Base-by-base conservation (phyloP, 2,329 filamentous ascomycete species). In the Lachnellula suecica region DNA sequence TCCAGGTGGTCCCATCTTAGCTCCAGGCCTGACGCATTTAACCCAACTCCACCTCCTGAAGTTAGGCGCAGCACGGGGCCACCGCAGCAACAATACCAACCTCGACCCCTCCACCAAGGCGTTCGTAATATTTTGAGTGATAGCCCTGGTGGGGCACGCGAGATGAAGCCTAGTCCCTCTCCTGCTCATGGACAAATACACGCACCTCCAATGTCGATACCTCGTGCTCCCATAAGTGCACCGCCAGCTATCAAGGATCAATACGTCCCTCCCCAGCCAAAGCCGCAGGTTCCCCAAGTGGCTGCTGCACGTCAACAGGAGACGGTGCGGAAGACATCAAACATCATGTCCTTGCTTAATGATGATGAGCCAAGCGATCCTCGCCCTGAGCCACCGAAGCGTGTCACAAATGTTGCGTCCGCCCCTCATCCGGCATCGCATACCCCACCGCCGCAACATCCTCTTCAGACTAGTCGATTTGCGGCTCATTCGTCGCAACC, bases 301-400 rank as follows among this genome's bases (percentile, higher is more conserved):
- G 68, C 74, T 35, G 65, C 77, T 37, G 59, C 69, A 6, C 65
- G 72, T 11, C 68, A 71, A 23, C 73, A 72, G 34, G 67, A 74
- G 2, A 66, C 70, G 2, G 78, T 81, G 58, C 74, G 78, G n/a
- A 85, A 85, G 70, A 83, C 77, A 7, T 84, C 82, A 13, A 85
- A 73, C 57, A 76, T 87, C 55, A 83, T 85, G 77, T 81, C 81
- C 0, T 67, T 87, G 54, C 72, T 87, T 3, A 81, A 85, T 56
- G 65, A 67, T 56, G 65, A 67, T 47, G 83, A 85, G 48, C 70
- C 76, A 6, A 74, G 74, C n/a, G 68, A 73, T 1, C 70, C 73
- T 46, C 71, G 72, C 1, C 73, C 62, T 31, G 51, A 60, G 31
- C 58, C 58, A 19, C 27, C 56, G 6, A 65, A 67, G 47, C 58